Conservation (phyloP, 208 protist genomes). For the Crithidia expoeki region DNA sequence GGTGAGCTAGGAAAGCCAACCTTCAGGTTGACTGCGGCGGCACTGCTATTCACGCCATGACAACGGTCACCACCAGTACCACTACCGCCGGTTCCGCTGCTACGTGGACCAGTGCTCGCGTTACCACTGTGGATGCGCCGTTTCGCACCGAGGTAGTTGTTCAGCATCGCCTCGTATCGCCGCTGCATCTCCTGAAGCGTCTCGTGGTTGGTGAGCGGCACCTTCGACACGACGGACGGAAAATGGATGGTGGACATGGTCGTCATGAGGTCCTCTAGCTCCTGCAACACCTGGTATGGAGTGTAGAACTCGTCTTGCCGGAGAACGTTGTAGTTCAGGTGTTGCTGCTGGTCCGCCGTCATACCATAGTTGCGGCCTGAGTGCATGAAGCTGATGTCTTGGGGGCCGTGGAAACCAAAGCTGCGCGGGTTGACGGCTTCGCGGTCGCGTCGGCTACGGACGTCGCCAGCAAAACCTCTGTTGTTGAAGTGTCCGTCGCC, state of each 20-base stretch:
- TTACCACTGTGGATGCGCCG: conserved; percentile 18
- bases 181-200: conserved; percentile 48
- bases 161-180: conserved; percentile 52
- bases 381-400: conserved; percentile 21
- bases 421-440: not conserved
- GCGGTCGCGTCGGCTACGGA: not conserved
- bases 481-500: not conserved
- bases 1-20: not conserved
- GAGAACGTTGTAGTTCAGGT: conserved; percentile 24
- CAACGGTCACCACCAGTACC: not conserved
- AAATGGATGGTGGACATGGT: conserved; percentile 31
- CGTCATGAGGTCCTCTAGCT: conserved; percentile 46
- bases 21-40: not conserved
- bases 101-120: not conserved
- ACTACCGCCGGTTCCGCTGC: not conserved
- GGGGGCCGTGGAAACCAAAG: conserved; percentile 1
- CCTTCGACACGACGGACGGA: conserved; percentile 27
- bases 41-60: not conserved
- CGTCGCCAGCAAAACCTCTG: conserved; percentile 1
- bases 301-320: conserved; percentile 49
- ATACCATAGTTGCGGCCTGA: conserved; percentile 11
- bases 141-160: conserved; percentile 49
- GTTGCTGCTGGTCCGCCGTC: conserved; percentile 23
- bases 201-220: conserved; percentile 55
- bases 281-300: conserved; percentile 43